Conservation (phyloP, 164 flowering plant species). For the Kingdonia uniflora region DNA sequence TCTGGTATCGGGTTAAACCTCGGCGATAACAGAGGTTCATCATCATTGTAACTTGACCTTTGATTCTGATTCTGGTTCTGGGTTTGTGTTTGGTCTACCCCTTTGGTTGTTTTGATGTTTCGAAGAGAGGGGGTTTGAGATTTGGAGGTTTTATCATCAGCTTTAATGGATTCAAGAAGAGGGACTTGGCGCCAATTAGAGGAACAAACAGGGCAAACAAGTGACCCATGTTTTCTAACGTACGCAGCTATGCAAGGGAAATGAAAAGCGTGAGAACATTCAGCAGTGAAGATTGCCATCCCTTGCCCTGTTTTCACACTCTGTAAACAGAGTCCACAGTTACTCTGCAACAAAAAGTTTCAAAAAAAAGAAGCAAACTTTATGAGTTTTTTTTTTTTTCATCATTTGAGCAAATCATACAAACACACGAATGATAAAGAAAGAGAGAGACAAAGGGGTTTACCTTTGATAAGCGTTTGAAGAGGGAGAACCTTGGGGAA, state of each 20-base stretch:
- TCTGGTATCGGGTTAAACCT: conserved; percentile 57
- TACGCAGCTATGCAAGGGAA: conserved; percentile 83
- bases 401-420: conserved; percentile 2
- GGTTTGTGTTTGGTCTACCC: too few relatives aligned
- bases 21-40: conserved; percentile 62
- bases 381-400: not conserved
- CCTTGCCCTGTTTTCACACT: conserved; percentile 87
- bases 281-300: conserved; percentile 86
- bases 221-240: conserved; percentile 37
- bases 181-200: conserved; percentile 74
- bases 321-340: conserved; percentile 76
- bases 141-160: too few relatives aligned
- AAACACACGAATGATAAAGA: not conserved
- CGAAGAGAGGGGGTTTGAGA: too few relatives aligned
- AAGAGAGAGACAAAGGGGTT: not conserved
- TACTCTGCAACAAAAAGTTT: conserved; percentile 44
- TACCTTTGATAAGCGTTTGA: conserved; percentile 54
- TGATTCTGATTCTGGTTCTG: too few relatives aligned
- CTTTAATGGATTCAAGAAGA: conserved; percentile 45
- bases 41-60: conserved; percentile 50
- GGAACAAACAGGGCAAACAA: conserved; percentile 77
- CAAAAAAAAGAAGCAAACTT: conserved; percentile 1
- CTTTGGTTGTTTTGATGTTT: conserved; percentile 1
- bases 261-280: conserved; percentile 82
- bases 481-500: conserved; percentile 60